Percentiles rank a stretch among this genome's conserved stretches.
Evolutionary conservation across 1,284 basidiomycete species (phyloP).

Genomic region (Albatrellus sp.): DNA sequence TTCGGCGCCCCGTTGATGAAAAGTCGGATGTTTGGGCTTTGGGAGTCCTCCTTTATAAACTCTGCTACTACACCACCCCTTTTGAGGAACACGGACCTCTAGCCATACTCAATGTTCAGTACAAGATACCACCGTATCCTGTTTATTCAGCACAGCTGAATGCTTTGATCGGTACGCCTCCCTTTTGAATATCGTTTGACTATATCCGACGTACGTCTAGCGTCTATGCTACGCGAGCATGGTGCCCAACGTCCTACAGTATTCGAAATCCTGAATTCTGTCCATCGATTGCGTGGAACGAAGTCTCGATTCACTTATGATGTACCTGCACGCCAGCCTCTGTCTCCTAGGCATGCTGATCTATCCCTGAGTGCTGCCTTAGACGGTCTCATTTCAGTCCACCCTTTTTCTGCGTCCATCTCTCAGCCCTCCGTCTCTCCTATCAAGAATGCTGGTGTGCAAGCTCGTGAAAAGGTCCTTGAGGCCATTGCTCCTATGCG

Average conservation of each 20-base stretch:
- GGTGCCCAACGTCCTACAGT: constrained; percentile 71
- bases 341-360: constrained; percentile 21
- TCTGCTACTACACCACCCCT: constrained; percentile 98
- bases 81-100: constrained; percentile 95
- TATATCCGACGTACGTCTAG: constrained; percentile 24
- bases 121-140: constrained; percentile 87
- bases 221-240: constrained; percentile 81
- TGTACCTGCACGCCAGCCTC: constrained; percentile 34
- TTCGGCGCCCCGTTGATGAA: constrained; percentile 76
- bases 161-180: constrained; percentile 67
- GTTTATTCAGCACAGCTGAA: constrained; percentile 85
- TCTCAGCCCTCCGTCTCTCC: constrained; percentile 12
- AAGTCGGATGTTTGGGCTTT: constrained; percentile 82
- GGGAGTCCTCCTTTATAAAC: constrained; percentile 69
- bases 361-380: constrained; percentile 21
- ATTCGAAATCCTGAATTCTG: constrained; percentile 67
- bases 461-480: constrained; percentile 60
- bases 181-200: constrained; percentile 4
- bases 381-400: constrained; percentile 29
- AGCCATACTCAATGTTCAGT: constrained; percentile 95
- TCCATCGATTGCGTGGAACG: constrained; percentile 76
- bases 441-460: constrained; percentile 36
- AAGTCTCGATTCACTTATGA: constrained; percentile 67
- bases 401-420: constrained; percentile 11
- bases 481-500: constrained; percentile 72